Conservation (phyloP, 2,329 filamentous ascomycete genomes). For the Ilyonectria destructans region DNA sequence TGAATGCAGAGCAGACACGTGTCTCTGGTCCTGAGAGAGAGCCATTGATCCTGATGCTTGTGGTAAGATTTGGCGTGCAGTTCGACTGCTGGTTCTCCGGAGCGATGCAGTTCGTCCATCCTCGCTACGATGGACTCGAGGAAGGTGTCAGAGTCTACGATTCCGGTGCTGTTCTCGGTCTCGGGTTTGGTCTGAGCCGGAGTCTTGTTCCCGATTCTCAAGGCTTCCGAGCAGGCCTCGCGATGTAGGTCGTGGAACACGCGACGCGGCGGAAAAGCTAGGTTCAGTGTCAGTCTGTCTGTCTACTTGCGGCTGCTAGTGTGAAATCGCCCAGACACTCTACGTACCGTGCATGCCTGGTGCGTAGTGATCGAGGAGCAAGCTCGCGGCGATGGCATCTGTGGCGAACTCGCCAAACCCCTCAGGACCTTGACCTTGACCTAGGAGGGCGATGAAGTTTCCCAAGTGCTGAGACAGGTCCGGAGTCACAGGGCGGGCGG, state of each 20-base stretch:
- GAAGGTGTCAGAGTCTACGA: background rate
- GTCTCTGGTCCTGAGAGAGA: constrained; percentile 11
- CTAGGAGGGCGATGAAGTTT: constrained; percentile 1
- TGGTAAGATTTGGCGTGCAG: constrained; percentile 15
- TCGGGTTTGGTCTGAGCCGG: constrained; percentile 1
- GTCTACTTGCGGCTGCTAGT: background rate
- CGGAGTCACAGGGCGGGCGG: constrained; percentile 1
- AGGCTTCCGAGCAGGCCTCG: constrained; percentile 2
- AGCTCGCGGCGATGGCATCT: background rate
- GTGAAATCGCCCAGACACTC: background rate
- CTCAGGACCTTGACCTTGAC: background rate
- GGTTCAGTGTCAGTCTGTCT: background rate
- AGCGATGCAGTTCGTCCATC: background rate
- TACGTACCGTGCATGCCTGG: constrained; percentile 13
- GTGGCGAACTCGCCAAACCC: constrained; percentile 2
- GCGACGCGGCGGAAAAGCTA: background rate
- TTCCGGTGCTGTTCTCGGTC: background rate
- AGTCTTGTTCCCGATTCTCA: constrained; percentile 2
- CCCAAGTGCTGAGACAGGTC: background rate
- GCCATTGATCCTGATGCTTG: constrained; percentile 17
- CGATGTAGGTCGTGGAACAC: background rate
- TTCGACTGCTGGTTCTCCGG: constrained; percentile 16
- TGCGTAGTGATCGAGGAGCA: constrained; percentile 4
- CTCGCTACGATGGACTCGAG: constrained; percentile 5
- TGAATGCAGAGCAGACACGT: constrained; percentile 18